Evolutionary conservation across 2,329 filamentous ascomycete species (phyloP), one percentile per base, ranked within the genome.

Genomic region (Talaromyces amestolkiae): DNA sequence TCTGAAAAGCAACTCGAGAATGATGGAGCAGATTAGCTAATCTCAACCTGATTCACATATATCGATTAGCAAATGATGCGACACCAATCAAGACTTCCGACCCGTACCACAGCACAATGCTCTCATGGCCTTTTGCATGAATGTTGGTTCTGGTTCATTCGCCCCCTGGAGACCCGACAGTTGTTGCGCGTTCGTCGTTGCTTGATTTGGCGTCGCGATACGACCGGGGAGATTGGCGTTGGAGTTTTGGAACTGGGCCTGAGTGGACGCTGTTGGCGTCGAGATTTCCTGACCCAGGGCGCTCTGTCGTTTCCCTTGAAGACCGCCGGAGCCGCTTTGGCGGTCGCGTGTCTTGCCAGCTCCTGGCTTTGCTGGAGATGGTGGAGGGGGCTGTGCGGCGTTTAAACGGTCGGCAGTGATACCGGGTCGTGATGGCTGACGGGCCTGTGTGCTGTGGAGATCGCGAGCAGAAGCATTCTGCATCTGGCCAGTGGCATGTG

Each of bases 241-340:
- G 82, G 92, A 97, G 85, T 92, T 94, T 83, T 96, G 93, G 85
- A 97, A 97, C 77, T 97, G 94, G 71, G 94, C 94, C 80, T 96
- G 92, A 69, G 92, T 97, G 76, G 92, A 97, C 73, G 91, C 92
- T 76, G 93, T 90, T 72, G 93, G 91, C 70, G 93, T 94, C 75
- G 88, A 87, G 78, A 90, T 87, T 78, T 96, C 91, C 78, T 79
- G 68, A 59, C 76, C 78, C 65, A 71, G 67, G 59, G 72, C 79
- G 85, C 89, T 93, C 80, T 86, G 87, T 82, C 92, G 88, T 84
- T 93, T 91, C 76, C 86, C 85, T 79, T 86, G 85, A 78, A 89
- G 86, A 75, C 86, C 89, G 83, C 87, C 90, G 83, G 86, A 87
- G 80, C 82, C 90, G 87, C 87, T 93, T 91, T 85, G 90, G 84